Conservation (phyloP, 2,329 filamentous ascomycete genomes). For the Trichoderma gracile region DNA sequence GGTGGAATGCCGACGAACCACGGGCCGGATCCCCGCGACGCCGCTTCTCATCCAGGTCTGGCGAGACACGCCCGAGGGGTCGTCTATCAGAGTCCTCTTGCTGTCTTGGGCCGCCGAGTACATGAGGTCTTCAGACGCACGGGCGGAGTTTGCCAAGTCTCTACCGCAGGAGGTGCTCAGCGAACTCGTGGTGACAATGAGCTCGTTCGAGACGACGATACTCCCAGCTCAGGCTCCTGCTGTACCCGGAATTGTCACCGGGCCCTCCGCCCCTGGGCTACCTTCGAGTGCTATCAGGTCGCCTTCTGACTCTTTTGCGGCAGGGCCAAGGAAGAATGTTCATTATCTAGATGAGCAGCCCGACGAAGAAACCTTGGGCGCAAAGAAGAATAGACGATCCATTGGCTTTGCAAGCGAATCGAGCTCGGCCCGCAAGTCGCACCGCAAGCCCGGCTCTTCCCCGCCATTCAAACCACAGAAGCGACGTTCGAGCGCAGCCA, state of each 20-base stretch:
- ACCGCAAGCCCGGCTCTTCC: conserved; percentile 35
- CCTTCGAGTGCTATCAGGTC: not conserved
- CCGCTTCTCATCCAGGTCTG: conserved; percentile 62
- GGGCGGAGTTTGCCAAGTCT: conserved; percentile 60
- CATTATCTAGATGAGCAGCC: conserved; percentile 50
- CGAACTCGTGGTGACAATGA: conserved; percentile 64
- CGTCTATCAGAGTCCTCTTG: conserved; percentile 58
- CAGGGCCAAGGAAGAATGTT: conserved; percentile 47
- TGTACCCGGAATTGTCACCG: not conserved
- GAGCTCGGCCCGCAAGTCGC: not conserved
- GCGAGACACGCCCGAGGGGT: conserved; percentile 62
- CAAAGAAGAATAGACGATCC: conserved; percentile 48
- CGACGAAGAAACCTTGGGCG: conserved; percentile 41
- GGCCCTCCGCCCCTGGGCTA: not conserved
- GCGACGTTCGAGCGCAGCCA: conserved; percentile 38
- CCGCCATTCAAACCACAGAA: conserved; percentile 42
- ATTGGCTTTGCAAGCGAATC: conserved; percentile 27
- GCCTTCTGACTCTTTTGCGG: not conserved
- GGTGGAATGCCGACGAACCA: conserved; percentile 55
- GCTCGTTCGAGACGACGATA: conserved; percentile 46
- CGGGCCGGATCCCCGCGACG: conserved; percentile 57
- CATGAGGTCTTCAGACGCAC: conserved; percentile 57
- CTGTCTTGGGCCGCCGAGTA: conserved; percentile 65
- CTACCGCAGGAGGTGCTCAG: conserved; percentile 63
- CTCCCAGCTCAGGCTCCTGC: not conserved